Conservation (phyloP, 768 basidiomycete genomes). For the Suillus luteus region DNA sequence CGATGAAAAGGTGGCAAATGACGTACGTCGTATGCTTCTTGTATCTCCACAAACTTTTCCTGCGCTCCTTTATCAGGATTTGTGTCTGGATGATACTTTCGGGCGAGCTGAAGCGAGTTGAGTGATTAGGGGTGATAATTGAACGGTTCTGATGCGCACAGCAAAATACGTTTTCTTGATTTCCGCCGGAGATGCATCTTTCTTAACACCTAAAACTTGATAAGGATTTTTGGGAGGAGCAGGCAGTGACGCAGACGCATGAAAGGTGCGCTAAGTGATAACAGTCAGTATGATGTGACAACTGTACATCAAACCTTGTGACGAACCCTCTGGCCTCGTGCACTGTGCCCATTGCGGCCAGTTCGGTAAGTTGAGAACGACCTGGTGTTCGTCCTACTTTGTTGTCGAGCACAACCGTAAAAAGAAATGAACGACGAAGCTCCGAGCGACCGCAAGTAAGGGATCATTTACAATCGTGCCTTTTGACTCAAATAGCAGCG, state of each 20-base stretch:
- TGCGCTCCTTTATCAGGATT: constrained; percentile 90
- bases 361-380: constrained; percentile 42
- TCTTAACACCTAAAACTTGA: constrained; percentile 82
- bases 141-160: constrained; percentile 49
- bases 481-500: constrained; percentile 12
- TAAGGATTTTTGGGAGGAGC: constrained; percentile 83
- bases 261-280: constrained; percentile 65
- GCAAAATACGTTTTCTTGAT: constrained; percentile 98
- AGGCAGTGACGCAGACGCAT: constrained; percentile 57
- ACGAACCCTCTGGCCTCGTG: constrained; percentile 20
- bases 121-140: constrained; percentile 20
- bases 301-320: constrained; percentile 38
- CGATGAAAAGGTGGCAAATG: constrained; percentile 10
- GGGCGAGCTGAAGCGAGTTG: constrained; percentile 72
- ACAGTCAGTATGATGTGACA: constrained; percentile 23
- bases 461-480: constrained; percentile 42
- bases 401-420: constrained; percentile 54
- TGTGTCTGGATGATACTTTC: constrained; percentile 97
- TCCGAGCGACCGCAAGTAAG: constrained; percentile 49
- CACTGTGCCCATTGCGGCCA: constrained; percentile 36
- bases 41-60: constrained; percentile 95
- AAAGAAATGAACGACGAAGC: constrained; percentile 57
- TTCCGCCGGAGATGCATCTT: constrained; percentile 80
- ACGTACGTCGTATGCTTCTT: constrained; percentile 93
- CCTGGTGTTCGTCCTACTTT: constrained; percentile 33